Evolutionary conservation across 2,329 filamentous ascomycete genomes (phyloP).

Genomic region (Graphilbum fragrans): DNA sequence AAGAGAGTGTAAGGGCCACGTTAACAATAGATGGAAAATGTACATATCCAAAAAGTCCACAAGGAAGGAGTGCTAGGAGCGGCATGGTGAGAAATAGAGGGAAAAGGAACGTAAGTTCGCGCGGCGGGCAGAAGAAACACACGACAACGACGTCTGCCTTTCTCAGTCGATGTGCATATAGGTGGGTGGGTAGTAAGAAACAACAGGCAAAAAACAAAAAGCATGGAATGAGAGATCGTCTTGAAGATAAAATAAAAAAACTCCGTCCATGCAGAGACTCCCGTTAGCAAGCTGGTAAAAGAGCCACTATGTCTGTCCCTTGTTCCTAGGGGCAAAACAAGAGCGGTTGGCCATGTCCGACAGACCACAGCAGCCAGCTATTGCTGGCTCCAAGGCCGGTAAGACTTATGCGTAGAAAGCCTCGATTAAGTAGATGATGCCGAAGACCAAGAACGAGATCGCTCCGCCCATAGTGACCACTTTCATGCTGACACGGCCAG

Average conservation of each 20-base stretch:
- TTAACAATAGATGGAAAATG: not conserved
- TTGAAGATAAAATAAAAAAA: constrained; percentile 8
- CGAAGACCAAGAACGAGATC: constrained; percentile 80
- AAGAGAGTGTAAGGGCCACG: not conserved
- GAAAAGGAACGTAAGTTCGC: not conserved
- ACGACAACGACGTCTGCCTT: too few species aligned
- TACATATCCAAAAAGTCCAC: not conserved
- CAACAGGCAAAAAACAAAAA: not conserved
- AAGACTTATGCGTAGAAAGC: constrained; percentile 46
- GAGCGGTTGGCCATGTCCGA: too few species aligned
- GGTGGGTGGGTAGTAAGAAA: too few species aligned
- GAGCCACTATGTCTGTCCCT: not conserved
- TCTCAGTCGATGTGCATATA: too few species aligned
- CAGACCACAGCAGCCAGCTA: too few species aligned
- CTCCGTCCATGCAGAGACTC: constrained; percentile 11
- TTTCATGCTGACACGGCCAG: constrained; percentile 86
- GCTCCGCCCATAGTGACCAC: constrained; percentile 92
- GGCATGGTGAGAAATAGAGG: not conserved
- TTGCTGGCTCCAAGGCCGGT: too few species aligned
- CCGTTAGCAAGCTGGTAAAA: not conserved
- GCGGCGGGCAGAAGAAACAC: too few species aligned
- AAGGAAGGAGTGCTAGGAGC: not conserved
- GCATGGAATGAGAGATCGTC: not conserved
- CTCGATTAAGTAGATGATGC: constrained; percentile 82
- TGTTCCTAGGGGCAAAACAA: not conserved